Evolutionary conservation across 331 rosid genomes (phyloP).

Genomic region (Malus hybrid): DNA sequence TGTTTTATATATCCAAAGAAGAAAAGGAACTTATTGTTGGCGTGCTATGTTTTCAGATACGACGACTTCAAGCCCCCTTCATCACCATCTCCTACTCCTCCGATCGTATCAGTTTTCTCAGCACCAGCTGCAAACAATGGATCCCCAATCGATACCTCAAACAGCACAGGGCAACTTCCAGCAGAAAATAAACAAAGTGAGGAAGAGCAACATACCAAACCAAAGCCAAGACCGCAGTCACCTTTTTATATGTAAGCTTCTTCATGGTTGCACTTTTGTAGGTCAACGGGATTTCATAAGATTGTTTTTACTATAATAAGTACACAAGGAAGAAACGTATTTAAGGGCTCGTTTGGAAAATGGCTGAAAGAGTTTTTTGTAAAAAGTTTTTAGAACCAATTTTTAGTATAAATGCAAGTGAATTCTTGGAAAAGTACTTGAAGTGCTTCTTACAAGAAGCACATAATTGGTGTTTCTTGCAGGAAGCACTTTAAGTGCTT

Average conservation of each 20-base stretch:
- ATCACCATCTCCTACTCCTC: constrained; percentile 70
- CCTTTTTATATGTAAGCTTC: constrained; percentile 63
- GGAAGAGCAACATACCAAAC: constrained; percentile 20
- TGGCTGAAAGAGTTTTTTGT: no score
- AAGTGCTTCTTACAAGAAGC: no score
- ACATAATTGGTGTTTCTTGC: no score
- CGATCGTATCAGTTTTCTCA: constrained; percentile 25
- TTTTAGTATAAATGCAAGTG: no score
- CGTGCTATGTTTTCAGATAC: constrained; percentile 36
- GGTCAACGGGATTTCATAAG: background rate
- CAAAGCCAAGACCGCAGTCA: constrained; percentile 58
- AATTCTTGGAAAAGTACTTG: no score
- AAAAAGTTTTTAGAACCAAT: no score
- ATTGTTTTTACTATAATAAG: background rate
- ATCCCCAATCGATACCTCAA: constrained; percentile 11
- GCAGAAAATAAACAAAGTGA: constrained; percentile 20
- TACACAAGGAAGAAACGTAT: background rate
- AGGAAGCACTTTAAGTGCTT: no score
- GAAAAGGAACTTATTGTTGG: no score
- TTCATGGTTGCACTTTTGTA: constrained; percentile 4
- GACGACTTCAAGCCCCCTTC: constrained; percentile 81
- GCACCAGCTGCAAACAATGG: constrained; percentile 15
- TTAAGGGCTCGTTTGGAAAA: no score
- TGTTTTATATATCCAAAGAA: background rate
- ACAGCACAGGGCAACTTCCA: constrained; percentile 34